Base-by-base conservation (phyloP, 2,329 filamentous ascomycete species). In the Pseudohalonectria lignicola region DNA sequence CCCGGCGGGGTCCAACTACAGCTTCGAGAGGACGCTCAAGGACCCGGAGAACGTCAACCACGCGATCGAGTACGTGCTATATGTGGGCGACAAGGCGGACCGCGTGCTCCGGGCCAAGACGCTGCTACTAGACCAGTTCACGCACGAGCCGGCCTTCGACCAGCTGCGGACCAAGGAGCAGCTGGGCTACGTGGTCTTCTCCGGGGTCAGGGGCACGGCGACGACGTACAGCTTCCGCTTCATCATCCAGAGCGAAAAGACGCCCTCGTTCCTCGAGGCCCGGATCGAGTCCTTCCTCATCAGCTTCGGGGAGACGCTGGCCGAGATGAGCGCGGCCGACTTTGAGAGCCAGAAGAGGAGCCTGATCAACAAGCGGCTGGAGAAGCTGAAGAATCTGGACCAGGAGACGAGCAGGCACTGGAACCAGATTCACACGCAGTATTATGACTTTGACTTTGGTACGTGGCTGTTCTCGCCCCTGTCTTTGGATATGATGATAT, bases 141-240 rank as follows among this genome's bases (percentile, higher is more conserved):
- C 86, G 0, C 84, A 94, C 40, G 92, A 98, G 62, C 88, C 88
- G 4, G 83, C 83, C 8, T 98, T 96, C 54, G 86, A 98, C 59
- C 87, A 94, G 57, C 71, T 98, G 7, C 78, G 92, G 36, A 96
- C 92, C 31, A 95, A 96, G 60, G 90, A 98, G 58, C 90, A 98
- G 61, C 79, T 98, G 6, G 92, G 92, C 11, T 98, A 98, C 50
- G 85, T 98, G 38, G 90, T 98, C 1, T 94, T 90, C 60, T 90
- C 84, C 35, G 85, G 86, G 20, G 69, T 78, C 10, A 70, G 81
- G 29, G 72, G 74, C 37, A 76, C 82, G 39, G 65, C 77, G n/a
- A 87, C 83, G 1, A 90, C 82, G 0, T 81, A 86, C 50, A 86
- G 85, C 1, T 92, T 92, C 60, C 76, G 88, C 5, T 82, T 98